Percentiles rank a stretch among this genome's conserved stretches.
Conservation (phyloP, 2,329 filamentous ascomycete genomes). For the Penicillium sp. region DNA sequence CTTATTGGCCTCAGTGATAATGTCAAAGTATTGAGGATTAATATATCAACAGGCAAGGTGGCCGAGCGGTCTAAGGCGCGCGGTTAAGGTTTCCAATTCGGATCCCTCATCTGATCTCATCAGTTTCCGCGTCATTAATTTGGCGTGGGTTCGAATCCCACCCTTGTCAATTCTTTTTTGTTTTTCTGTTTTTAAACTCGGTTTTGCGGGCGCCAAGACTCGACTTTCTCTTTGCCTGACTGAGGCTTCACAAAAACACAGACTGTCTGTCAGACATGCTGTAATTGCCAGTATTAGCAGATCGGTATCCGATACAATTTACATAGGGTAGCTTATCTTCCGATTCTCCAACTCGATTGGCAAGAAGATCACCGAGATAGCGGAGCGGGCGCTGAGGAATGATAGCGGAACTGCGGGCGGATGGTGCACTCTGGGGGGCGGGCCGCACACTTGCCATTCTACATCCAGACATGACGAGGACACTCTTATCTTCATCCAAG, state of each 20-base stretch:
- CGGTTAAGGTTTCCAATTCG: background rate
- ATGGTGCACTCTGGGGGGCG: constrained; percentile 8
- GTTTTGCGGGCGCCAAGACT: too few relatives aligned
- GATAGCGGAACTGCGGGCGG: constrained; percentile 12
- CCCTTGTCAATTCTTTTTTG: background rate
- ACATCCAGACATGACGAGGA: background rate
- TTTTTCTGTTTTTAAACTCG: background rate
- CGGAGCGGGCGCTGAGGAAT: background rate
- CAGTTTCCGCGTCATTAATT: background rate
- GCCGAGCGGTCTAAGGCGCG: background rate
- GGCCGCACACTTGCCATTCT: background rate
- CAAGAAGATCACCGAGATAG: background rate
- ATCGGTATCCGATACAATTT: background rate
- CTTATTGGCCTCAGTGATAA: background rate
- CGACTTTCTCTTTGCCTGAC: too few relatives aligned
- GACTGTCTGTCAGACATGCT: too few relatives aligned
- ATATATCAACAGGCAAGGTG: background rate
- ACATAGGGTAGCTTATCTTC: background rate
- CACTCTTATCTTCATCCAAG: background rate
- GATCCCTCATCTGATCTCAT: background rate
- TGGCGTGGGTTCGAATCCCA: background rate
- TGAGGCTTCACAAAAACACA: too few relatives aligned
- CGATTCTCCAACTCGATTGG: background rate
- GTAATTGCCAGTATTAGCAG: too few relatives aligned
- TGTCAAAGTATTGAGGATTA: background rate